A percentile compares a stretch with the other conserved stretches of the same genome.
phyloP scores from a whole-genome alignment of 305 asterid species.

The Euphrasia arctica region DNA sequence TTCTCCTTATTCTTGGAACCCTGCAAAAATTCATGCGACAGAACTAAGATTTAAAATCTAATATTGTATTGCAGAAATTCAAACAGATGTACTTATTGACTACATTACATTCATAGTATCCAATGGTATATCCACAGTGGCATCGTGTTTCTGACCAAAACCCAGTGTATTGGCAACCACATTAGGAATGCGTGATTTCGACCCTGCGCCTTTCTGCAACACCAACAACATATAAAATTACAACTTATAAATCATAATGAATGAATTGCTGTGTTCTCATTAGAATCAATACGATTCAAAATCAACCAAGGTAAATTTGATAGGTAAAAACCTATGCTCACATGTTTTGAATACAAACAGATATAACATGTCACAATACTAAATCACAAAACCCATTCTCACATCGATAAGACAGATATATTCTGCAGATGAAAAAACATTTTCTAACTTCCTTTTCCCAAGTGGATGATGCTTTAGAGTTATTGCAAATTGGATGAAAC shows the following conservation, averaged over 20 bases:
- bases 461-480: constrained; percentile 1
- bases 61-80: constrained; percentile 14
- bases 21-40: constrained; percentile 42
- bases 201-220: constrained; percentile 78
- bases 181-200: constrained; percentile 82
- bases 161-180: constrained; percentile 80
- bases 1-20: constrained; percentile 70
- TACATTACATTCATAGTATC: constrained; percentile 67
- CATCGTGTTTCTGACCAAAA: constrained; percentile 94
- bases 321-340: neutral
- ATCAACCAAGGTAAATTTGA: neutral
- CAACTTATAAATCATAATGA: constrained; percentile 10
- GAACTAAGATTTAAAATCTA: constrained; percentile 1
- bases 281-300: neutral
- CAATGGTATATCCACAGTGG: constrained; percentile 86
- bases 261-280: neutral
- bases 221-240: constrained; percentile 16
- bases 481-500: neutral
- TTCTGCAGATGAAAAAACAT: neutral
- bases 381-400: constrained; percentile 8
- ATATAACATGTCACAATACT: neutral
- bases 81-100: constrained; percentile 12
- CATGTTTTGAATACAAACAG: constrained; percentile 3
- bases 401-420: constrained; percentile 8
- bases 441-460: neutral